A percentile compares a stretch with the other conserved stretches of the same genome.
Conservation (phyloP, 2,329 filamentous ascomycete genomes). For the Aureobasidium sp. region DNA sequence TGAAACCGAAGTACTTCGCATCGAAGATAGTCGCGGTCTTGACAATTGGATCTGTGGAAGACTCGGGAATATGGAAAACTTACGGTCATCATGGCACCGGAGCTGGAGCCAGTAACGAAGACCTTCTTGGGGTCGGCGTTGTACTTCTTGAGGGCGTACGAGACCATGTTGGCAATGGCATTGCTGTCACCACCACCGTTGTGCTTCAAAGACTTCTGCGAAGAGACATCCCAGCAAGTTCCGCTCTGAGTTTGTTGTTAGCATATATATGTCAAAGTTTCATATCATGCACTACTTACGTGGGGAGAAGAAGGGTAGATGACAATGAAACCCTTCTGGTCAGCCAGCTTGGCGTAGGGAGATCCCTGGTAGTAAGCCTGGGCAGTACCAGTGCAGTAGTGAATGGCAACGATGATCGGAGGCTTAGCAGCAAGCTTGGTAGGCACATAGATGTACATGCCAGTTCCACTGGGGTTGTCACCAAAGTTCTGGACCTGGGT, state of each 20-base stretch:
- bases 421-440: constrained; percentile 15
- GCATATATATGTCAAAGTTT: not conserved
- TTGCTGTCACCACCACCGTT: constrained; percentile 49
- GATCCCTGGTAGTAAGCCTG: constrained; percentile 40
- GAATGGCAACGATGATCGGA: constrained; percentile 22
- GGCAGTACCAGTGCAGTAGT: constrained; percentile 50
- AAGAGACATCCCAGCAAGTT: constrained; percentile 53
- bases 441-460: constrained; percentile 15
- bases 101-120: constrained; percentile 46
- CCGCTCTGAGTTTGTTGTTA: constrained; percentile 18
- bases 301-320: constrained; percentile 49
- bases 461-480: not conserved
- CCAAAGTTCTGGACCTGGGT: constrained; percentile 2
- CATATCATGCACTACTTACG: constrained; percentile 10
- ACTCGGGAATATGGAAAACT: not conserved
- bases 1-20: no score
- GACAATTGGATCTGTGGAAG: no score
- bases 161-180: constrained; percentile 51
- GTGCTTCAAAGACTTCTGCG: constrained; percentile 44
- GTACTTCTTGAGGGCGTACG: constrained; percentile 45
- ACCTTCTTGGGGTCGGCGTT: constrained; percentile 42
- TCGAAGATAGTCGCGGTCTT: no score
- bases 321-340: constrained; percentile 48
- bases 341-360: constrained; percentile 38
- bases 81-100: constrained; percentile 47